These are phyloP conservation scores for Urtica urens DNA, from an alignment of 306 rosid genomes.

Conservation along the genomic window DNA sequence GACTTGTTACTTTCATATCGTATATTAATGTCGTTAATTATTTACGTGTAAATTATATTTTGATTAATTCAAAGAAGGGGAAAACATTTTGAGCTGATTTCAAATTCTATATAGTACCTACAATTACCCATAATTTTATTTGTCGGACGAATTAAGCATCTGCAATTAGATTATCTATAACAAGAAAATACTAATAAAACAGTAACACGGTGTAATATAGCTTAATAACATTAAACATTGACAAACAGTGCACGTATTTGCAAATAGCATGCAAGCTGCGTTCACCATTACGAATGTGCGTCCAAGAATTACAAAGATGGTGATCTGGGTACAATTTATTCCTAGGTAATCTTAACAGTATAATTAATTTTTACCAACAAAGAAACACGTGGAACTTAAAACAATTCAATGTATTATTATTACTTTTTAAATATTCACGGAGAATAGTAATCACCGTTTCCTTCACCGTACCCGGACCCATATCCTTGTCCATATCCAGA, in stretches of 20 bases:
- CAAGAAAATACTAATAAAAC: too few relatives aligned
- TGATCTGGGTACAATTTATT: conserved; percentile 27
- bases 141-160: too few relatives aligned
- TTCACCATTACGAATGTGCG: conserved; percentile 5
- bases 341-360: background rate
- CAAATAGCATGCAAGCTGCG: conserved; percentile 1
- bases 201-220: too few relatives aligned
- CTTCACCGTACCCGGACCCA: conserved; percentile 36
- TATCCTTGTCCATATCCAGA: conserved; percentile 42
- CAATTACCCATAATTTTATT: too few relatives aligned
- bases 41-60: too few relatives aligned
- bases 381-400: background rate
- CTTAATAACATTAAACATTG: too few relatives aligned
- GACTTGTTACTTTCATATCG: too few relatives aligned
- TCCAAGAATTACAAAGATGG: conserved; percentile 13
- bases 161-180: too few relatives aligned
- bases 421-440: conserved; percentile 22
- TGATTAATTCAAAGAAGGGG: too few relatives aligned
- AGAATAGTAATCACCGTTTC: conserved; percentile 10
- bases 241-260: background rate
- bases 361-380: background rate
- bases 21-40: too few relatives aligned
- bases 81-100: too few relatives aligned
- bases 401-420: background rate
- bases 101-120: too few relatives aligned